Conservation (phyloP, 2,329 filamentous ascomycete species). For the Lecanicillium sp. region DNA sequence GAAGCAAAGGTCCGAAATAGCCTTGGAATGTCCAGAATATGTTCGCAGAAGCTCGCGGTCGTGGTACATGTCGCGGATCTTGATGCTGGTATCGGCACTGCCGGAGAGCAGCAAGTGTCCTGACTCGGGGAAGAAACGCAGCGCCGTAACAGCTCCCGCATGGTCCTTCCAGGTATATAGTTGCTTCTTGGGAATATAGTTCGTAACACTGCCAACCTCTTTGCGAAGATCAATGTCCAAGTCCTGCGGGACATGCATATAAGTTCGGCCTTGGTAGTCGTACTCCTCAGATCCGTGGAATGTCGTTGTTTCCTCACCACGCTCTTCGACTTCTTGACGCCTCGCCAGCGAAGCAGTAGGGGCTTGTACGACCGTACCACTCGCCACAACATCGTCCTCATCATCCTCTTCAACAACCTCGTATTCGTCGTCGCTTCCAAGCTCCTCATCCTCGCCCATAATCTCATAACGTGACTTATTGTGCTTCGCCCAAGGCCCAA, state of each 20-base stretch:
- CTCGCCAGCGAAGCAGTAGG: conserved; percentile 44
- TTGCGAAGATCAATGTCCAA: conserved; percentile 78
- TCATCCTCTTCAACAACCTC: conserved; percentile 72
- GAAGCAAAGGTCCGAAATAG: conserved; percentile 84
- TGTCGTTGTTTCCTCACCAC: conserved; percentile 69
- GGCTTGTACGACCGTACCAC: conserved; percentile 51
- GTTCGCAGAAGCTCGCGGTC: conserved; percentile 79
- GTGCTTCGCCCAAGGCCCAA: conserved; percentile 86
- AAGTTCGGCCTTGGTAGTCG: conserved; percentile 93
- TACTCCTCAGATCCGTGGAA: conserved; percentile 78
- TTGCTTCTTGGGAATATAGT: conserved; percentile 91
- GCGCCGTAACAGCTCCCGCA: conserved; percentile 73
- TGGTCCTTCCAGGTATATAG: conserved; percentile 85
- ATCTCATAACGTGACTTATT: conserved; percentile 64
- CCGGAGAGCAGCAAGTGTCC: conserved; percentile 85
- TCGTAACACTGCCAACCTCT: conserved; percentile 71
- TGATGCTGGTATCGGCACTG: conserved; percentile 84
- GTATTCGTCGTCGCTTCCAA: conserved; percentile 72
- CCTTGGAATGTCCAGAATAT: conserved; percentile 86
- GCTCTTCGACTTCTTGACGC: conserved; percentile 49
- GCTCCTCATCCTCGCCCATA: conserved; percentile 63
- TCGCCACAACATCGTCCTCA: conserved; percentile 59
- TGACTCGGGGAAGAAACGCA: conserved; percentile 82
- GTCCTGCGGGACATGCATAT: conserved; percentile 95
- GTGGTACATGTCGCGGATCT: conserved; percentile 93